phyloP scores from a whole-genome alignment of 768 basidiomycete species.

The Leccinum ochraceum region DNA sequence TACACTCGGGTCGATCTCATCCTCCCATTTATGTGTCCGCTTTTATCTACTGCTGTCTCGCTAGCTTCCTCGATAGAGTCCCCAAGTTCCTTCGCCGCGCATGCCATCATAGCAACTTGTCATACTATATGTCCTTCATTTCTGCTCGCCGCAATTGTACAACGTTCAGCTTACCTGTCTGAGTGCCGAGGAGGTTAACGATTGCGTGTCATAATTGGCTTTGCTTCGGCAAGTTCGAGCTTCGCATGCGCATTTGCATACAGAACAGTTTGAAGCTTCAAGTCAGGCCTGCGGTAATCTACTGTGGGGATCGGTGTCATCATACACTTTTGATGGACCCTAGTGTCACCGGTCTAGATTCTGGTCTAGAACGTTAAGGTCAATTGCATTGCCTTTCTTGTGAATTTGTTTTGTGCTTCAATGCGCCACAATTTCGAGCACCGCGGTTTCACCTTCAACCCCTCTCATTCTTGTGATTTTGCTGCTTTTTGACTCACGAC shows the following conservation, averaged over 20 bases:
- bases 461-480: neutral
- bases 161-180: neutral
- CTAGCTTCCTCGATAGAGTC: neutral
- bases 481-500: neutral
- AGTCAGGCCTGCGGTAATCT: too few relatives aligned
- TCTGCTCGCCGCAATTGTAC: neutral
- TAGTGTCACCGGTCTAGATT: too few relatives aligned
- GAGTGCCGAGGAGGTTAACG: too few relatives aligned
- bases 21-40: neutral
- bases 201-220: too few relatives aligned
- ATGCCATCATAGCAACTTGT: neutral
- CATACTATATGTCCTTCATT: neutral
- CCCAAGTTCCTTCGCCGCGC: neutral
- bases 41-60: neutral
- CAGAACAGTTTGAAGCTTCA: too few relatives aligned
- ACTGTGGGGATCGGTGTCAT: too few relatives aligned
- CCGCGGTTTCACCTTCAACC: neutral
- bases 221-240: neutral
- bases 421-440: neutral
- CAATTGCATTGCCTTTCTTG: slow-evolving; percentile 1
- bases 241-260: too few relatives aligned
- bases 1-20: neutral
- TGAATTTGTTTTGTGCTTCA: neutral
- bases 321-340: too few relatives aligned
- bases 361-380: neutral